A percentile compares a stretch with the other conserved stretches of the same genome.
Conservation (phyloP, 2,329 filamentous ascomycete genomes). For the Ceratocystis smalleyi region DNA sequence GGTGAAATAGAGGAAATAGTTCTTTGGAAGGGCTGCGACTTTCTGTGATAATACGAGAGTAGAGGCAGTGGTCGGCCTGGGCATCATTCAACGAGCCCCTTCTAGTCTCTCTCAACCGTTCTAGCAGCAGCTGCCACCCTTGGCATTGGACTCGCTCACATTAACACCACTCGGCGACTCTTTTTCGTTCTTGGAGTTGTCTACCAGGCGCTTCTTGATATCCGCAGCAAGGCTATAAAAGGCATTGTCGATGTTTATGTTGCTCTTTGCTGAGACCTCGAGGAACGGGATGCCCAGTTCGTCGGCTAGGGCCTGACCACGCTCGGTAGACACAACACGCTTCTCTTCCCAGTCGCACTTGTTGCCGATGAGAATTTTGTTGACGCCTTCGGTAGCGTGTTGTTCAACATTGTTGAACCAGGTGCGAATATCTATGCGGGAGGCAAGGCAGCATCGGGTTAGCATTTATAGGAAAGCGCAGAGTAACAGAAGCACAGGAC, state of each 20-base stretch:
- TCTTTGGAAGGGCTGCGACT: neutral
- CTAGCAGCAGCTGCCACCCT: constrained; percentile 65
- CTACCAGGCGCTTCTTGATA: constrained; percentile 97
- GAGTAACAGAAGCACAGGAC: constrained; percentile 5
- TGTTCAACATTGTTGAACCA: constrained; percentile 99
- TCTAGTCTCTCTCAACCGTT: constrained; percentile 10
- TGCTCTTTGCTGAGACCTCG: constrained; percentile 95
- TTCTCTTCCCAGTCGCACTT: constrained; percentile 99
- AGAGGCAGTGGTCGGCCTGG: neutral
- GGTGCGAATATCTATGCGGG: constrained; percentile 71
- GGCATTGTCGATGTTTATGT: constrained; percentile 98
- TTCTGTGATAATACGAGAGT: neutral
- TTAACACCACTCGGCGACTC: constrained; percentile 45
- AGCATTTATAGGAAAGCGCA: constrained; percentile 9
- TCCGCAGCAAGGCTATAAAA: constrained; percentile 91
- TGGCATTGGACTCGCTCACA: constrained; percentile 44
- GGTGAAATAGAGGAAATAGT: neutral
- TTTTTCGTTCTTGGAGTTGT: constrained; percentile 67
- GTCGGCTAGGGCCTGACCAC: constrained; percentile 82
- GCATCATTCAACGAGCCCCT: neutral
- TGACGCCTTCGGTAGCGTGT: constrained; percentile 94
- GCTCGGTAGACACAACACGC: constrained; percentile 80
- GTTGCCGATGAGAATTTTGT: constrained; percentile 99
- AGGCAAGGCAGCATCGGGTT: constrained; percentile 15
- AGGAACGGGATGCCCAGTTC: constrained; percentile 97